A percentile compares a stretch with the other conserved stretches of the same genome.
Evolutionary conservation across 345 rosid genomes (phyloP).

Genomic region (Arabidopsis suecica): DNA sequence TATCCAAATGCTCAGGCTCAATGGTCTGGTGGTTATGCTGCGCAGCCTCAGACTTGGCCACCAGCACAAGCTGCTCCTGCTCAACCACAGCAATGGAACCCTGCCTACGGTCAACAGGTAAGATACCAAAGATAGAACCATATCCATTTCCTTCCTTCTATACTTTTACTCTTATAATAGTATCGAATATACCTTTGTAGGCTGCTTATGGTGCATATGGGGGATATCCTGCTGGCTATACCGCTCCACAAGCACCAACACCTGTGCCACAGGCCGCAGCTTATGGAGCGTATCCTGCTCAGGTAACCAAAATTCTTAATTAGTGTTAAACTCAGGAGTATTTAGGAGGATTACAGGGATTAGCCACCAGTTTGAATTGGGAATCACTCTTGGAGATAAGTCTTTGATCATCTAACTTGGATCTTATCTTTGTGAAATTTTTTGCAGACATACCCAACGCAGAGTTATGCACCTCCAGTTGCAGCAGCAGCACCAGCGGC

Average conservation of each 20-base stretch:
- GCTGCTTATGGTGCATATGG: constrained; percentile 79
- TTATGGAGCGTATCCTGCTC: constrained; percentile 85
- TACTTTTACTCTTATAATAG: constrained; percentile 6
- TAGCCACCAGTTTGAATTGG: background rate
- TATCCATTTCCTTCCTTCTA: constrained; percentile 3
- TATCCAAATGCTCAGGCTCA: constrained; percentile 80
- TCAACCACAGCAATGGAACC: constrained; percentile 79
- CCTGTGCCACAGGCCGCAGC: constrained; percentile 69
- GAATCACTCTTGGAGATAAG: background rate
- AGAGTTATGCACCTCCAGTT: constrained; percentile 65
- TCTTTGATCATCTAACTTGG: constrained; percentile 25
- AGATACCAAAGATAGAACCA: background rate
- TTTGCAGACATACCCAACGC: constrained; percentile 57
- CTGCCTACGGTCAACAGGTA: constrained; percentile 84
- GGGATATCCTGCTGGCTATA: constrained; percentile 69
- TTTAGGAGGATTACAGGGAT: background rate
- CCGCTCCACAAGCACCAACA: constrained; percentile 70
- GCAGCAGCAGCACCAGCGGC: constrained; percentile 53
- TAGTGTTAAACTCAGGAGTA: background rate
- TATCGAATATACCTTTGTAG: constrained; percentile 43
- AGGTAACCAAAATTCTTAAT: constrained; percentile 51
- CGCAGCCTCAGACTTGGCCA: constrained; percentile 93
- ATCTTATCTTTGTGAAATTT: constrained; percentile 40
- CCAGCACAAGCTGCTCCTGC: constrained; percentile 64
- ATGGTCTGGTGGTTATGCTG: constrained; percentile 82